phyloP scores from a whole-genome alignment of 176 grass and related monocot genomes.

The Oryza nivara region DNA sequence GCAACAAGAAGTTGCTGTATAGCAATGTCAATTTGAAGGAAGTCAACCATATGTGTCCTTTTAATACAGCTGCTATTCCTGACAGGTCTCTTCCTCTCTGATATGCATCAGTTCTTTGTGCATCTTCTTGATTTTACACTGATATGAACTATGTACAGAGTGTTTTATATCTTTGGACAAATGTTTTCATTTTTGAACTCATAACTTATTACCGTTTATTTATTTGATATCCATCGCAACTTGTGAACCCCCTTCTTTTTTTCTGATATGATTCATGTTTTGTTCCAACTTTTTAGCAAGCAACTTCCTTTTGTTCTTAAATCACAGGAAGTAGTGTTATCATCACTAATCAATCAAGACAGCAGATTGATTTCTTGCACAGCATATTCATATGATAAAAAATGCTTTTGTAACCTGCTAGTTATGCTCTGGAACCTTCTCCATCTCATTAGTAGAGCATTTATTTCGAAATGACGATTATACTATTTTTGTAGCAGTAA shows the following conservation, averaged over 20 bases:
- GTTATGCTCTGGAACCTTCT: constrained; percentile 1
- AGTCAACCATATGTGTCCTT: constrained; percentile 97
- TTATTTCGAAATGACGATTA: background rate
- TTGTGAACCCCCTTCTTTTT: background rate
- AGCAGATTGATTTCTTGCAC: background rate
- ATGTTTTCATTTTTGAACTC: background rate
- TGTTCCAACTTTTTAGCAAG: background rate
- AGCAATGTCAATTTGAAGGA: constrained; percentile 99
- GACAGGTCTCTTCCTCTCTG: constrained; percentile 64
- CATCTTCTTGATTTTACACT: background rate
- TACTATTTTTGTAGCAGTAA: background rate
- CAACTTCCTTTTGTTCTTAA: constrained; percentile 9
- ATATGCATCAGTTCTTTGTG: background rate
- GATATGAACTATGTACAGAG: background rate
- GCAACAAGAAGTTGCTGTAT: constrained; percentile 96
- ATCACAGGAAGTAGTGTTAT: background rate
- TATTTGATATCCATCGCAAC: background rate
- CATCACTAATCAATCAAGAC: background rate
- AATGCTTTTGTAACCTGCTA: background rate
- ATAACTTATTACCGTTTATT: background rate
- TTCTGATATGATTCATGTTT: background rate
- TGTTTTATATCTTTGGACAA: background rate
- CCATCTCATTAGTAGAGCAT: background rate
- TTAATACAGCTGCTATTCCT: constrained; percentile 90
- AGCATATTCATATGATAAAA: background rate